These are phyloP conservation scores for Eremochloa ophiuroides DNA, from an alignment of 176 grass and related monocot genomes.

Conservation along the genomic window DNA sequence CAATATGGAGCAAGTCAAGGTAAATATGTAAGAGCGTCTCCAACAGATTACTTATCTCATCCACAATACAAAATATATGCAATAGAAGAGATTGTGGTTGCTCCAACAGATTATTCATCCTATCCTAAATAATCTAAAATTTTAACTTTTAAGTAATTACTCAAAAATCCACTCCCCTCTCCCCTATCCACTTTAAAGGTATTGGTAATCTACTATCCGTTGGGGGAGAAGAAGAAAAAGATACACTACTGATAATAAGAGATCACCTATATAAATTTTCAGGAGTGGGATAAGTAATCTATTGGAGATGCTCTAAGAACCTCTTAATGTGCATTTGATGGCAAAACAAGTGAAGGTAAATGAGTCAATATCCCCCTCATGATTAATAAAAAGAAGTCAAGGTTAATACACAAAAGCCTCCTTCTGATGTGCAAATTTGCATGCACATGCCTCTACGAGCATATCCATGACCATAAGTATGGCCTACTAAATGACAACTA, in stretches of 20 bases:
- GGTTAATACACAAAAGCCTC: not conserved
- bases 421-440: not conserved
- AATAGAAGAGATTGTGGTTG: not conserved
- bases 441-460: not conserved
- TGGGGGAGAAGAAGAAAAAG: not conserved
- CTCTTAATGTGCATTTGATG: not conserved
- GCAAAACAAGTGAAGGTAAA: conserved; percentile 2
- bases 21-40: not conserved
- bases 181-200: not conserved
- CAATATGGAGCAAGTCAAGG: not conserved
- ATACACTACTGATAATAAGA: too few species aligned
- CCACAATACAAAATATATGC: too few species aligned
- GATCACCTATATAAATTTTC: too few species aligned
- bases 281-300: too few species aligned
- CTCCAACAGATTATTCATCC: not conserved
- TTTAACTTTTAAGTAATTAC: not conserved
- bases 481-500: not conserved
- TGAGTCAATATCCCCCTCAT: not conserved
- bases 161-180: not conserved
- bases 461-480: not conserved
- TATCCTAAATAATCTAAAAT: not conserved
- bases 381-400: not conserved
- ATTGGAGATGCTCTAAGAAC: not conserved
- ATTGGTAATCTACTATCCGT: not conserved
- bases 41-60: not conserved